Evolutionary conservation across 805 yeast species (phyloP).

Genomic region (Blastobotrys peoriensis): DNA sequence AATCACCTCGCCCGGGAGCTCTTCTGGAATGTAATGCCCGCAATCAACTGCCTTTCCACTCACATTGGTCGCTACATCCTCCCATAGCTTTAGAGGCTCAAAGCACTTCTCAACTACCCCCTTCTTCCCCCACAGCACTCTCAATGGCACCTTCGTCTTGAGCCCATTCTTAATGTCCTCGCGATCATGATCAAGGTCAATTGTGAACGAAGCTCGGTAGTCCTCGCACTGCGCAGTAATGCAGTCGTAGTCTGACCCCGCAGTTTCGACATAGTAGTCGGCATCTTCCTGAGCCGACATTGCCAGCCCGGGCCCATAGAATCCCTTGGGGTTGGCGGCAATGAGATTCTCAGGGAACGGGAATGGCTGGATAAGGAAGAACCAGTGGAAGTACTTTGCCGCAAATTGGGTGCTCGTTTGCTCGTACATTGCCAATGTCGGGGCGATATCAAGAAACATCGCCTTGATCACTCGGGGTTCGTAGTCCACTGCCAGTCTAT

Average conservation of each 20-base stretch:
- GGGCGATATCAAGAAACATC: constrained; percentile 12
- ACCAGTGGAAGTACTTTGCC: constrained; percentile 14
- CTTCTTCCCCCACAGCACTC: constrained; percentile 13
- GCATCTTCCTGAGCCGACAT: constrained; percentile 1
- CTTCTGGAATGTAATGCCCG: no score
- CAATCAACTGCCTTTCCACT: no score
- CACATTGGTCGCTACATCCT: constrained; percentile 24
- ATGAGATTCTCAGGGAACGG: constrained; percentile 15
- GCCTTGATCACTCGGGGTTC: constrained; percentile 9
- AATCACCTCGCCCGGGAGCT: no score
- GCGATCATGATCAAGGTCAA: constrained; percentile 12
- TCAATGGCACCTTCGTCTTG: constrained; percentile 7
- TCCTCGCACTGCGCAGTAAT: constrained; percentile 15
- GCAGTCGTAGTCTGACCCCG: constrained; percentile 5
- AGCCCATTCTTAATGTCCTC: constrained; percentile 7
- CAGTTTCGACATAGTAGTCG: constrained; percentile 1
- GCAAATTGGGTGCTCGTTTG: constrained; percentile 12
- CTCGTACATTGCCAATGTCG: constrained; percentile 15
- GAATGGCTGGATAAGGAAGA: constrained; percentile 14
- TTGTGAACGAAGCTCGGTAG: constrained; percentile 14
- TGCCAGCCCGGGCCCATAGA: no score
- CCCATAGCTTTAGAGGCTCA: constrained; percentile 11
- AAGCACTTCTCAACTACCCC: constrained; percentile 12
- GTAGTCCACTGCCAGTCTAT: constrained; percentile 12
- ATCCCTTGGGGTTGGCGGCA: constrained; percentile 9